Percentiles rank a stretch among this genome's conserved stretches.
Conservation (phyloP, 2,329 filamentous ascomycete species). For the Dothideomycetidae sp. region DNA sequence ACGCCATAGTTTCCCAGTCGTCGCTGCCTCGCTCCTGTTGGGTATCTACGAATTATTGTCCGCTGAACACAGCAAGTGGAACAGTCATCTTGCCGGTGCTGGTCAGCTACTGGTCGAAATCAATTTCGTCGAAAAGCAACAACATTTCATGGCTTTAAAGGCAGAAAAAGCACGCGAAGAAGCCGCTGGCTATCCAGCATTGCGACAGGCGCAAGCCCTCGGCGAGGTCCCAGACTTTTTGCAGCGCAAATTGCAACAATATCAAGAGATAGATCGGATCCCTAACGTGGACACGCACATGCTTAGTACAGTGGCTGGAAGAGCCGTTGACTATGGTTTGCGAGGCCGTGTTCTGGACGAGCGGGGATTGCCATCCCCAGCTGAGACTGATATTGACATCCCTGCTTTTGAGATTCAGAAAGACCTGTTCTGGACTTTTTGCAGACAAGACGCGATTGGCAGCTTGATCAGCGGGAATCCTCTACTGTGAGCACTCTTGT, state of each 20-base stretch:
- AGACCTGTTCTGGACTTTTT: constrained; percentile 93
- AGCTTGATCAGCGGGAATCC: constrained; percentile 75
- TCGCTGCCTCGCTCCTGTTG: constrained; percentile 77
- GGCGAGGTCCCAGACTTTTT: constrained; percentile 2
- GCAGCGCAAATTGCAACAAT: constrained; percentile 4
- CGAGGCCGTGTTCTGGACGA: constrained; percentile 37
- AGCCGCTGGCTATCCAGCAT: constrained; percentile 3
- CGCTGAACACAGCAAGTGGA: constrained; percentile 92
- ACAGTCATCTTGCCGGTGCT: constrained; percentile 75
- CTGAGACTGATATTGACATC: constrained; percentile 42
- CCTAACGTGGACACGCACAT: constrained; percentile 41
- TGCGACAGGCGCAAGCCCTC: background rate
- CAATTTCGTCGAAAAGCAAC: constrained; percentile 59
- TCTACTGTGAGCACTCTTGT: constrained; percentile 78
- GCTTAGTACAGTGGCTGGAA: constrained; percentile 44
- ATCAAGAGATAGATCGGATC: constrained; percentile 19
- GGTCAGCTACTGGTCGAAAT: constrained; percentile 72
- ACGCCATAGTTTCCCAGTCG: constrained; percentile 60
- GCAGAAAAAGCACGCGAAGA: constrained; percentile 27
- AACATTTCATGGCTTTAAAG: constrained; percentile 53
- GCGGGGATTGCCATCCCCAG: constrained; percentile 18
- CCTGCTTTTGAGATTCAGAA: constrained; percentile 66
- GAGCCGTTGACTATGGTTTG: constrained; percentile 43
- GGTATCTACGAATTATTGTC: constrained; percentile 91
- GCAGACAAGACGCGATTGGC: constrained; percentile 86